Evolutionary conservation across 2,329 filamentous ascomycete genomes (phyloP), one percentile per base, ranked within the genome.

Genomic region (Ceratocystis destructans): DNA sequence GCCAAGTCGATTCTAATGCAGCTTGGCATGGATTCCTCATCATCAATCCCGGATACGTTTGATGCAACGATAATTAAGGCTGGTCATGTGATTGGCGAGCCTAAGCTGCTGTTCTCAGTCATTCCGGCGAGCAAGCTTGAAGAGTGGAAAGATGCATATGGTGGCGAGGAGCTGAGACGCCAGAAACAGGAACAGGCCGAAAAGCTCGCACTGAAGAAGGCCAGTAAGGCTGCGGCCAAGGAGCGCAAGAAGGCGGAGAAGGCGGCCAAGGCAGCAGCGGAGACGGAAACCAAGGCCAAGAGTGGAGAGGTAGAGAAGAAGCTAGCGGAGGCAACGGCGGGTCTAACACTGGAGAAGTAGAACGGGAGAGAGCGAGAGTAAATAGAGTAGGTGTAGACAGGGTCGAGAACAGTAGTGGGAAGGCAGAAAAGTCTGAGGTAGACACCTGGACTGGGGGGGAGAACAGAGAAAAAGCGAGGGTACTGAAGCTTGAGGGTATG

Each of bases 101-200:
- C 91, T 0, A 83, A 84, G 70, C 87, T 90, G 53, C 80, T 96
- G 41, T 96, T 96, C 77, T 83, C 83, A n/a, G 83, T 82, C 65
- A 96, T 96, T 72, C 88, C 91, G 70, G 80, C 87, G 8, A 86
- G 89, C 75, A 93, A 92, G 78, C 85, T 88, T 61, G 84, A 87
- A 64, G 88, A 93, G 74, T 96, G 91, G 91, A 85, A 87, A 67
- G 83, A 87, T 69, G 82, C 83, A 70, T 96, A 87, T 71, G 85
- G 89, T 69, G 80, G 80, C n/a, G 79, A 80, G 71, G 79, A 81
- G 72, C 79, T 85, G 50, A 87, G 87, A 72, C 87, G 88, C 72
- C 86, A 88, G 70, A 87, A 87, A 72, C 86, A 83, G 55, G 78
- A 81, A 69, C 79, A 78, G 62, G 77, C 77, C 1, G 77, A 77